Base-by-base conservation (phyloP, 2,329 filamentous ascomycete genomes). In the Zymoseptoria ardabiliae region DNA sequence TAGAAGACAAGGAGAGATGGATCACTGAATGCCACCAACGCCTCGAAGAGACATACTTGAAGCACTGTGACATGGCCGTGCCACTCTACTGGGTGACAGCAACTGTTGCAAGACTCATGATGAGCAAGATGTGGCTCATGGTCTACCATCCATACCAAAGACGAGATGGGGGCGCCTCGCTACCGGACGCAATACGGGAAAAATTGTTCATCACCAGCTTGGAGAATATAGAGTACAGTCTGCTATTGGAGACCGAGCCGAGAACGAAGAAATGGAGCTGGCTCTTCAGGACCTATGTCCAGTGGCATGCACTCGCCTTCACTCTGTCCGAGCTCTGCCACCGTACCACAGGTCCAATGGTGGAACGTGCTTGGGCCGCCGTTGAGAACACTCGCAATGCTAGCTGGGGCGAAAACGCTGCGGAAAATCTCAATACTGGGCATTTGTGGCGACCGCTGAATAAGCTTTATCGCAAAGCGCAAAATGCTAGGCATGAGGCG, bases 61-160 rank as follows among this genome's bases (percentile, higher is more conserved):
- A 74, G 45, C 72, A 81, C 30, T 80, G 78, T 61, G 82, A 85
- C 57, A 79, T 80, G 64, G 76, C 78, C 0, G 74, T 84, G 1
- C 83, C 83, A 7, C 74, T 90, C 1, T 85, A 85, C 63, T 90
- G 87, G 85, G 82, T 88, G 23, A 82, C 82, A 7, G 85, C 84
- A 3, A 88, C 87, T 25, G 79, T 90, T 22, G 81, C 84, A 2
- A 83, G 88, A 9, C 78, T 93, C 30, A 85, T 92, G 62, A 83
- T 91, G 75, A 85, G 86, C 56, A 93, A 91, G 73, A 85, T 91
- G 78, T 90, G 86, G 76, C 79, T 94, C 41, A 81, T 91, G 61
- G 81, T 90, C 2, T 89, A 93, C 68, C 86, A 93, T 66, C 88
- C 89, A 0, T 81, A 87, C 67, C 84, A 88, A 30, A 82, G 85